Evolutionary conservation across 1,284 basidiomycete species (phyloP).

Genomic region (Polyporus tsugae): DNA sequence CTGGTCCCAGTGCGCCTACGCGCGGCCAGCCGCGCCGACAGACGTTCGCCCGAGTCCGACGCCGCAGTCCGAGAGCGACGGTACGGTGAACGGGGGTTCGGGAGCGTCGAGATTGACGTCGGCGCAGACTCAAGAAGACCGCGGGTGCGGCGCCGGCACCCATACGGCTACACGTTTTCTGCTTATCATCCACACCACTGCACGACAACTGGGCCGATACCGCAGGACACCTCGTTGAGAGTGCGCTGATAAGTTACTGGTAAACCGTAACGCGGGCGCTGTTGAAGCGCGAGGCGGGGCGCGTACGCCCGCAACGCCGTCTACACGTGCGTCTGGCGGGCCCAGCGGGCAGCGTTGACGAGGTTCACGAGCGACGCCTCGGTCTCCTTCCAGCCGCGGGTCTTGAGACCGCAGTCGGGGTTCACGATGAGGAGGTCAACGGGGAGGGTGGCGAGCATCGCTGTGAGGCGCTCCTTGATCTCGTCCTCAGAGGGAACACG

Average conservation of each 20-base stretch:
- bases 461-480: constrained; percentile 92
- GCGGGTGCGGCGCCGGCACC: constrained; percentile 28
- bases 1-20: constrained; percentile 23
- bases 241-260: constrained; percentile 49
- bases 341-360: constrained; percentile 91
- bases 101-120: constrained; percentile 17
- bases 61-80: background rate
- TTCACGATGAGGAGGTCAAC: constrained; percentile 90
- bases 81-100: background rate
- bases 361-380: constrained; percentile 90
- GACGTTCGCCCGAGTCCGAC: constrained; percentile 11
- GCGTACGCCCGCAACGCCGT: constrained; percentile 37
- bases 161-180: constrained; percentile 36
- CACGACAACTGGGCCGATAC: constrained; percentile 46
- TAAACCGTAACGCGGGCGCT: constrained; percentile 68
- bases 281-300: constrained; percentile 81
- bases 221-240: constrained; percentile 44
- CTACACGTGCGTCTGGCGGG: constrained; percentile 83
- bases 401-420: constrained; percentile 93
- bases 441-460: constrained; percentile 85
- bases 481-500: constrained; percentile 95
- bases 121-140: constrained; percentile 12
- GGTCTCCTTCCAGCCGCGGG: constrained; percentile 97
- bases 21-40: constrained; percentile 21
- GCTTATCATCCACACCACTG: constrained; percentile 40